Base-by-base conservation (phyloP, 176 grass and related monocot genomes). In the Aegilops speltoides region DNA sequence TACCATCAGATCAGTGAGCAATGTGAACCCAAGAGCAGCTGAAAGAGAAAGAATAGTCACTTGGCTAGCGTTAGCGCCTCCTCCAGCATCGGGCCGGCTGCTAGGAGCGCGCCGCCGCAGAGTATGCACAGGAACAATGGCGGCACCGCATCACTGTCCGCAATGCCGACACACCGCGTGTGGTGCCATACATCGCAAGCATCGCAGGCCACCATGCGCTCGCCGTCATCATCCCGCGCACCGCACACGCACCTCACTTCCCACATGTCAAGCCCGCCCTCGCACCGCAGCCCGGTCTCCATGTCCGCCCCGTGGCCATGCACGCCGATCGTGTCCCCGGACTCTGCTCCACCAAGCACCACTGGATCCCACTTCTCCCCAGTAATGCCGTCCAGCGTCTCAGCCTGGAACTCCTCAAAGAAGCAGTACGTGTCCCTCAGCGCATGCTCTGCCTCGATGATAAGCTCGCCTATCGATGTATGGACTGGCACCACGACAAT, bases 281-380 rank as follows among this genome's bases (percentile, higher is more conserved):
- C 84, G 46, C 91, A 92, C 70, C 91, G 89, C 37, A 96, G 68
- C 52, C 37, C 68, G 45, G 75, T 91, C 52, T 84, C 81, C 93
- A 95, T 86, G 87, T 95, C 90, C 2, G 38, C 91, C 43, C 93
- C 88, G 15, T 83, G 68, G 59, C 96, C 93, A 32, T 82, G 69
- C 59, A 89, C 90, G 13, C 96, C 68, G 26, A 90, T 85, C 19
- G 76, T 84, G 81, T 83, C 89, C 57, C 93, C 91, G 8, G 91
- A 92, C 84, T 98, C 86, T n/a, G 90, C 93, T 43, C 96, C 96
- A 70, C 96, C 96, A 88, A 93, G 89, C 88, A 98, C 86, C 84
- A 98, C 97, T 2, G 97, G 94, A 61, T 98, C 97, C 93, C 94
- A 93, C 46, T 84, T 86, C 82, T 98, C 90, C 41, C 97, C 97